phyloP scores from a whole-genome alignment of 352 stramenopile species.

The Pilasporangium apinafurcum region DNA sequence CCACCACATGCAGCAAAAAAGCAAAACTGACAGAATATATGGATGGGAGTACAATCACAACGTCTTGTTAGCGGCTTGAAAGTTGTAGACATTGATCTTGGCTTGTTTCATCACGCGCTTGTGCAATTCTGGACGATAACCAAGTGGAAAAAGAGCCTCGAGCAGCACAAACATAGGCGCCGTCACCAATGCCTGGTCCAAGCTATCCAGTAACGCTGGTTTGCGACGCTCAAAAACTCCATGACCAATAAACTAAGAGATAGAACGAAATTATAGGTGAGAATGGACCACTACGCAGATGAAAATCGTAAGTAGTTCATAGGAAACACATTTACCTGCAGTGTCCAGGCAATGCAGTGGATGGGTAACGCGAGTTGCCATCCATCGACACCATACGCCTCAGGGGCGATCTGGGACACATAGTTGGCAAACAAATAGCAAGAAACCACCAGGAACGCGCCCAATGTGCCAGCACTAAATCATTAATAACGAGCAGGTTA shows the following conservation, averaged over 20 bases:
- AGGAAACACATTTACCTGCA: constrained; percentile 13
- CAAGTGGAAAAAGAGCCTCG: constrained; percentile 68
- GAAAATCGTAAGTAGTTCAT: neutral
- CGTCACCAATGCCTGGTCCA: constrained; percentile 76
- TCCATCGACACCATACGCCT: constrained; percentile 21
- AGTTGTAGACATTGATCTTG: constrained; percentile 54
- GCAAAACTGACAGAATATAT: too few relatives aligned
- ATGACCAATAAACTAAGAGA: constrained; percentile 79
- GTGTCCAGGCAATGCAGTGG: constrained; percentile 62
- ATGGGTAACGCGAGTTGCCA: constrained; percentile 53
- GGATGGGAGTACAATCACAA: constrained; percentile 10
- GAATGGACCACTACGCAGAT: neutral
- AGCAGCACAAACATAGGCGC: constrained; percentile 86
- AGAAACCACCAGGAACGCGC: constrained; percentile 40
- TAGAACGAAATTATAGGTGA: neutral
- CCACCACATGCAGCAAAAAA: neutral
- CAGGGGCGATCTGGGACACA: constrained; percentile 27
- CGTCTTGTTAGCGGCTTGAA: constrained; percentile 31
- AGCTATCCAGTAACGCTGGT: constrained; percentile 76
- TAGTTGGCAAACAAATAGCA: constrained; percentile 57
- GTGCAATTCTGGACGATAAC: constrained; percentile 69
- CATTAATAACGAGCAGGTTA: too few relatives aligned
- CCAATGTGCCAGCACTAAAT: constrained; percentile 48
- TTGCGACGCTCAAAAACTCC: constrained; percentile 81
- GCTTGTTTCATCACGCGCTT: constrained; percentile 51